Base-by-base conservation (phyloP, 305 asterid genomes). In the Fraxinus baroniana region DNA sequence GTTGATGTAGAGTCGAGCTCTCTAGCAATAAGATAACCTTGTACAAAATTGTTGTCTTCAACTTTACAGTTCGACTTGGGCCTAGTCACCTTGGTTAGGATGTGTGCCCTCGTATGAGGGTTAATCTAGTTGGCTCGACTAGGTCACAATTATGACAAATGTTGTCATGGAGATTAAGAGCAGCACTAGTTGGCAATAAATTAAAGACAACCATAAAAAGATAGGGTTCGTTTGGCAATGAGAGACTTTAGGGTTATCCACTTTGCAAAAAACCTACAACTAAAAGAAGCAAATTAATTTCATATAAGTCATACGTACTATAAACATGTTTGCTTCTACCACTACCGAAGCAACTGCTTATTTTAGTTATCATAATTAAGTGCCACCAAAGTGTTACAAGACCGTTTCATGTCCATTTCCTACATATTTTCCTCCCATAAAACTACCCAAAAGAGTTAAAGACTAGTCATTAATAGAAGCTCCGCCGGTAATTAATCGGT, bases 251-350 rank as follows among this genome's bases (percentile, higher is more conserved):
- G 37, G 6, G 68, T 74, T 77, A 80, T 84, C 84, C 80, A 39
- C 55, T 82, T 68, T 17, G 60, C 73, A 77, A 60, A 57, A 28
- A 73, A 77, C 37, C 6, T 62, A 78, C 57, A 36, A 49, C 71
- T 49, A 22, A 77, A 22, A 62, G 12, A 22, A 62, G 32, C 72
- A 62, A 20, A 62, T 62, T 6, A 62, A 62, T 8, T 62, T 22
- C 32, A n/a, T 3, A 18, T 15, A 44, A 72, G 33, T 18, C 39
- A 10, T 15, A 39, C 24, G 52, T n/a, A 18, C 26, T 7, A 10
- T 8, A 78, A 0, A 68, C 84, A 90, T 87, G 92, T 88, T 90
- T 12, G 83, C 89, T 33, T 79, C 91, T 30, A 35, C 93, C 33
- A 77, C 89, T 9, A 73, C 83, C 0, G 86, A 85, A 10, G 86